Evolutionary conservation across 331 rosid genomes (phyloP).

Genomic region (Prunus yedoensis): DNA sequence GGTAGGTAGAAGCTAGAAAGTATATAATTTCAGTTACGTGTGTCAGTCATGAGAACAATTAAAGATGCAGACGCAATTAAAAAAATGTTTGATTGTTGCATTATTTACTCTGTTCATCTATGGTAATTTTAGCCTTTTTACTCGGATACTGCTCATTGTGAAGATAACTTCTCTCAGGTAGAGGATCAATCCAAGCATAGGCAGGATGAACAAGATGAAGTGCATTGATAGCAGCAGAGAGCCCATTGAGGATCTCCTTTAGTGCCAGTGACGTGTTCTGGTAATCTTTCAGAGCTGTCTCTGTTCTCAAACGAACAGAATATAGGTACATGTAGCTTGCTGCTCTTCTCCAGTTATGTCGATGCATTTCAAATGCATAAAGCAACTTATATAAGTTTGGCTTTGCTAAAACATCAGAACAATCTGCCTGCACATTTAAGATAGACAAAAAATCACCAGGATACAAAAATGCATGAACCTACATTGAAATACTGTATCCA

Average conservation of each 20-base stretch:
- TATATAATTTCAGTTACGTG: neutral
- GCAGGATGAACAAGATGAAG: constrained; percentile 89
- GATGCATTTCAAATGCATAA: constrained; percentile 86
- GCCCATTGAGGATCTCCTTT: constrained; percentile 80
- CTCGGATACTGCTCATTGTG: constrained; percentile 56
- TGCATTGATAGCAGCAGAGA: constrained; percentile 83
- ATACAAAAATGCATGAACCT: constrained; percentile 11
- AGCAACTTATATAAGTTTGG: constrained; percentile 92
- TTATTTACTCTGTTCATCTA: constrained; percentile 59
- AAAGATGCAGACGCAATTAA: constrained; percentile 15
- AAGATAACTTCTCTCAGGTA: constrained; percentile 48
- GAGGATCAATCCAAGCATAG: constrained; percentile 80
- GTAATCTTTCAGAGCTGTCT: constrained; percentile 55
- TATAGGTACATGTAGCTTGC: constrained; percentile 79
- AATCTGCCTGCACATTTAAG: constrained; percentile 60
- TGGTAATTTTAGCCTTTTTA: constrained; percentile 68
- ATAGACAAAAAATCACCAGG: constrained; percentile 16
- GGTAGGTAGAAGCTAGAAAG: neutral
- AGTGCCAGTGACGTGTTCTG: constrained; percentile 52
- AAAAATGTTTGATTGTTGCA: constrained; percentile 18
- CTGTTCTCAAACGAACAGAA: constrained; percentile 74
- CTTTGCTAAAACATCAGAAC: constrained; percentile 79
- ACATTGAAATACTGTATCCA: constrained; percentile 18
- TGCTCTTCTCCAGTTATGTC: constrained; percentile 89
- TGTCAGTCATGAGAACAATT: constrained; percentile 8